Evolutionary conservation across 2,329 filamentous ascomycete species (phyloP), one percentile per base, ranked within the genome.

Genomic region (Aspergillus viridinutans): DNA sequence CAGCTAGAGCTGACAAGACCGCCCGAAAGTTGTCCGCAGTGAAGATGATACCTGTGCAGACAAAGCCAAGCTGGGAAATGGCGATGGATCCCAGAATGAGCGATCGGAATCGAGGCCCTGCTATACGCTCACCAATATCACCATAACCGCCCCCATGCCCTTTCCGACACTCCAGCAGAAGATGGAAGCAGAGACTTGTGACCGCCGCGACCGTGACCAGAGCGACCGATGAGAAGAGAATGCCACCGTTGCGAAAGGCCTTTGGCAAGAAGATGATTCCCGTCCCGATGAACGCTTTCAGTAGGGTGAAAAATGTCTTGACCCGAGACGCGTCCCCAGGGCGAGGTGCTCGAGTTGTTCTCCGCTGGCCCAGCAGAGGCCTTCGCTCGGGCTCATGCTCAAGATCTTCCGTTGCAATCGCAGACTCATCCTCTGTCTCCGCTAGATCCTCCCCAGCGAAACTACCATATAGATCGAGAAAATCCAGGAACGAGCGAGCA

Each of bases 221-320:
- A 0, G 86, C 86, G 51, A 90, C 73, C 0, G 85, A 86, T 0
- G 88, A 90, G 69, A 92, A 92, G 10, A 90, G 76, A 52, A 92
- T 86, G 25, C 89, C 89, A 38, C 89, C 89, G 62, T 92, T 92
- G 67, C 85, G 84, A 74, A 91, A 92, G 0, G 89, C 89, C 68
- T 90, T 91, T 49, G 89, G 89, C 48, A 92, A 72, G 67, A 92
- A 92, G 85, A 92, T 90, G 70, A 92, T 91, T 59, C 89, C 89
- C 0, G 89, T 92, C 50, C 89, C 89, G 53, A 92, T 83, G 65
- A 92, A 92, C 1, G 89, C 88, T 71, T 92, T 92, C 52, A 92
- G 77, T 9, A 91, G 78, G 0, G 88, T 92, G 71, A 91, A 90
- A 73, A 92, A 92, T 0, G 89, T 87, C 75, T 90, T 89, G 42